Percentiles rank a stretch among this genome's conserved stretches.
Evolutionary conservation across 345 rosid species (phyloP).

Genomic region (Corymbia maculata): DNA sequence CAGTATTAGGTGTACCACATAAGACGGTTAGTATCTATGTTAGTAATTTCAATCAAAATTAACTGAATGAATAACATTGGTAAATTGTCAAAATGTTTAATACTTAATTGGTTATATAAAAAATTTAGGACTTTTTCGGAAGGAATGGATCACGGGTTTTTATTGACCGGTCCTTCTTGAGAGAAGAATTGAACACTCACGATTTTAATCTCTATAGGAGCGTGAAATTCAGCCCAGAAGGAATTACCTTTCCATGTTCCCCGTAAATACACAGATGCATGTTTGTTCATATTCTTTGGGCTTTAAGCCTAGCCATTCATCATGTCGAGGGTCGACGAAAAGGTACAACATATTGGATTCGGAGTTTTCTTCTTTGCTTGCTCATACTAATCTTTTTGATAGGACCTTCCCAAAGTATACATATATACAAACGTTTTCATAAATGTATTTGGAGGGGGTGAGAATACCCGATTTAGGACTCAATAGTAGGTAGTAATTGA

Average conservation of each 20-base stretch:
- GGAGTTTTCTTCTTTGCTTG: neutral
- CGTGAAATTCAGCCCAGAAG: neutral
- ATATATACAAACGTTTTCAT: neutral
- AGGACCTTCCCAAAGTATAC: neutral
- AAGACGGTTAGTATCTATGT: accelerated
- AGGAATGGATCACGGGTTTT: neutral
- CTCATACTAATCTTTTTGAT: neutral
- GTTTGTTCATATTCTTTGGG: neutral
- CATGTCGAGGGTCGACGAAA: neutral
- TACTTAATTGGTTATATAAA: no score
- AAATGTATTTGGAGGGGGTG: neutral
- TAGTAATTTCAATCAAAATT: no score
- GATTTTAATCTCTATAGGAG: neutral
- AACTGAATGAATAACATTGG: accelerated
- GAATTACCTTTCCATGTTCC: neutral
- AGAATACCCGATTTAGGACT: neutral
- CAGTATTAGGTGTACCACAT: accelerated
- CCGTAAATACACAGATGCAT: neutral
- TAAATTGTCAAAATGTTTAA: neutral
- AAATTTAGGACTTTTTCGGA: neutral
- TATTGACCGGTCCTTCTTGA: neutral
- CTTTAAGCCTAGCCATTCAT: neutral
- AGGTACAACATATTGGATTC: neutral
- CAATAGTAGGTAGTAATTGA: neutral
- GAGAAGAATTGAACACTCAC: neutral